Percentiles rank a stretch among this genome's conserved stretches.
These are phyloP conservation scores for Cercospora sp. DNA, from an alignment of 2,329 filamentous ascomycete genomes.

Conservation along the genomic window DNA sequence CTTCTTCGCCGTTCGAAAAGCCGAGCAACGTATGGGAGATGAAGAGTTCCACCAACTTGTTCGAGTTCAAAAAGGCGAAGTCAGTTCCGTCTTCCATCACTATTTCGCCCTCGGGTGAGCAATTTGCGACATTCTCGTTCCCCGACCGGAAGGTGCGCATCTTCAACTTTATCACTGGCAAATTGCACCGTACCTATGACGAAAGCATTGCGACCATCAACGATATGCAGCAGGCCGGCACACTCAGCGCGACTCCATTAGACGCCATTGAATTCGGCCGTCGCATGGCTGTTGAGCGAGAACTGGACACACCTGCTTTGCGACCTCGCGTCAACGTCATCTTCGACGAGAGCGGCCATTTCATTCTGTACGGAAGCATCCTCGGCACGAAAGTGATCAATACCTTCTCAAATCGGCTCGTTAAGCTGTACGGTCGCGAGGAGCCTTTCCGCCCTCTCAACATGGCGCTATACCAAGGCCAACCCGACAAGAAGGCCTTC, in stretches of 20 bases:
- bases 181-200: conserved; percentile 89
- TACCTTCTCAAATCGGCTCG: conserved; percentile 87
- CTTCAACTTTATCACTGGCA: conserved; percentile 88
- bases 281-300: conserved; percentile 79
- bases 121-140: conserved; percentile 86
- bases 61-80: conserved; percentile 95
- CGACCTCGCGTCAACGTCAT: conserved; percentile 77
- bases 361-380: conserved; percentile 91
- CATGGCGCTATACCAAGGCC: conserved; percentile 87
- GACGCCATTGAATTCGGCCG: conserved; percentile 92
- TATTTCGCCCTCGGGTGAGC: conserved; percentile 80
- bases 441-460: conserved; percentile 83
- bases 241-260: conserved; percentile 68
- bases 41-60: conserved; percentile 91
- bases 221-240: conserved; percentile 95
- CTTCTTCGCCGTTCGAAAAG: conserved; percentile 79
- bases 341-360: conserved; percentile 95
- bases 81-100: conserved; percentile 78
- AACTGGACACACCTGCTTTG: conserved; percentile 70
- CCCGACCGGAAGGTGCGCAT: conserved; percentile 90
- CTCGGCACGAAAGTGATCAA: conserved; percentile 94
- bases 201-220: conserved; percentile 87
- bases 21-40: conserved; percentile 87
- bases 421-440: conserved; percentile 86
- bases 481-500: conserved; percentile 88